Evolutionary conservation across 441 rosid species (phyloP), one percentile per base, ranked within the genome.

Genomic region (Geranium incanum): DNA sequence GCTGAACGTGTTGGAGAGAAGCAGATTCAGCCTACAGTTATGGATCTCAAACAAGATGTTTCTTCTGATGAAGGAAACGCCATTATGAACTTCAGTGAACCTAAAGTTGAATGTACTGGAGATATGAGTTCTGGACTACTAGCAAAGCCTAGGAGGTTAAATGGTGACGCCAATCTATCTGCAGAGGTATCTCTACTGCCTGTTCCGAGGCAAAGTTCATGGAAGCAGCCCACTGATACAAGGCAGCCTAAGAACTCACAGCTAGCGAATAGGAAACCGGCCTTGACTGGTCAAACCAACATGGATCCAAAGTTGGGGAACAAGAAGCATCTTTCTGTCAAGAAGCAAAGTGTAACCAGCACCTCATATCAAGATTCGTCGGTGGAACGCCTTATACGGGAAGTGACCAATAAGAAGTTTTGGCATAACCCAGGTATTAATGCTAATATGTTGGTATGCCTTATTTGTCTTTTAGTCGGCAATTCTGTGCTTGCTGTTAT

Each of bases 341-440:
- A 91, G 84, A 95, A 88, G 78, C 76, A 82, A 70, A 77, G 72
- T 39, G 72, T 74, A 63, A 77, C 68, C 70, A 76, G 81, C 78
- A 75, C 74, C 62, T 78, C 87, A 15, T 90, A 90, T 80, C 98
- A 89, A 71, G 99, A 95, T 81, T 86, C 99, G 19, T 95, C 99
- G 21, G 99, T 95, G 74, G 99, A 95, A 78, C 98, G 99, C 70
- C 89, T 95, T 39, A 88, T 95, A 82, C 83, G 99, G 74, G 99
- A 95, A 81, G 97, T 92, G 82, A 95, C 98, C 60, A 90, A 83
- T 73, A 91, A 90, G 76, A 95, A 90, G 79, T 88, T 92, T 80
- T 95, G 99, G 99, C 92, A 86, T 78, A 92, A 85, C 71, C 94
- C 97, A 83, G 99, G 99, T 95, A 92, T 78, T 64, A 52, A 71